Evolutionary conservation across 257 asterid species (phyloP), one percentile per base, ranked within the genome.

Genomic region (Lavandula angustifolia): DNA sequence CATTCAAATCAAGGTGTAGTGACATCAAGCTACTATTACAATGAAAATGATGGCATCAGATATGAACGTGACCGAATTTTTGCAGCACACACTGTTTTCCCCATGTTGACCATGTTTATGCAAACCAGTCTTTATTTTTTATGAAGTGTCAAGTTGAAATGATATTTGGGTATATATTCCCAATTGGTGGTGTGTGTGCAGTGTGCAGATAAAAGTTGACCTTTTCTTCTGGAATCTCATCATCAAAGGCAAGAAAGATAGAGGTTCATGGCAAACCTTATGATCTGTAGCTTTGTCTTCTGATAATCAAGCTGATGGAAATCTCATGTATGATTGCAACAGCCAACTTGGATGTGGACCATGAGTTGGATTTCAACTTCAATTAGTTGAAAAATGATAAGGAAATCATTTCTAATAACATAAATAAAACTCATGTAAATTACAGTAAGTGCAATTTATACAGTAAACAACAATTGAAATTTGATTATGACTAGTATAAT

Each of bases 361-460:
- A 75, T 86, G 96, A 89, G 82, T 71, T 74, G 96, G 92, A 89
- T 77, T 73, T 86, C 96, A 86, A 82, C 87, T 76, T 74, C 18
- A 43, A 5, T 47, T 67, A 68, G 85, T 77, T 80, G 85, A 62
- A 53, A 40, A 75, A 64, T 55, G 73, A 80, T 73, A 57, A 77
- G 79, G 75, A 73, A 68, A 65, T 63, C 83, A 73, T 62, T 52
- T 69, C 51, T 46, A 27, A 68, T 18, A 64, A 64, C 60, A 62
- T 14, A 67, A 64, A 43, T 40, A 64, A 47, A 66, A 46, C 42
- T 60, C 54, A 54, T 18, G 16, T 31, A 42, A 42, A 38, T 58
- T 72, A 41, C 33, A 18, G 7, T 22, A 31, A 54, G 37, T 56
- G 62, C 38, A 13, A 69, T 13, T 43, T 35, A 48, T 43, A 68